Evolutionary conservation across 1,284 basidiomycete species (phyloP), one percentile per base, ranked within the genome.

Genomic region (Mycena sp.): DNA sequence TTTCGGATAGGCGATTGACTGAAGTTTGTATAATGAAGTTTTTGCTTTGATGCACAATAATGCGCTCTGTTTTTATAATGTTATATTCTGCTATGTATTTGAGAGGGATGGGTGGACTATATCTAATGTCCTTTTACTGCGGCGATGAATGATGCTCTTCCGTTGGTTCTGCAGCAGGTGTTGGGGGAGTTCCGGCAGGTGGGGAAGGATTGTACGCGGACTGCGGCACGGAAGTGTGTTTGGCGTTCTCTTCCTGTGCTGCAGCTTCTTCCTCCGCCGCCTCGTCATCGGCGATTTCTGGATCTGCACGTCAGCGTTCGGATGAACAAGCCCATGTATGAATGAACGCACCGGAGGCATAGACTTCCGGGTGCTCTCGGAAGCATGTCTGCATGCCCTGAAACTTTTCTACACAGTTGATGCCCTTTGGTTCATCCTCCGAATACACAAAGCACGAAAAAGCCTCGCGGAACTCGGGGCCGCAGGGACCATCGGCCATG

Each of bases 311-410:
- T 59, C 19, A 61, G 17, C 50, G 49, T 23, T 58, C 35, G 14
- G 11, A 41, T 52, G 40, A 57, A 63, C 25, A 26, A 30, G 49
- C 2, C 63, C 69, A 12, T 63, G 38, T 16, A 12, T 12, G 50
- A 45, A 25, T 19, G 6, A 38, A 77, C 86, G 61, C 73, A 95
- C 95, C 96, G 72, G 96, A 94, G 28, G 91, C 95, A 77, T 99
- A 99, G 35, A 95, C 85, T 35, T 99, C 97, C 0, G 97, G 98
- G 78, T 99, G 94, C 70, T 89, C 89, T 71, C 95, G 88, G 85
- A 99, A 99, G 84, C 97, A 99, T 68, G 93, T 91, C 79, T 99
- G 97, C 97, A 99, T 99, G 19, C 82, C 88, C 81, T 96, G 93
- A 86, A 99, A 99, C 81, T 94, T 95, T 71, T 98, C 98, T 21